Evolutionary conservation across 1,284 basidiomycete genomes (phyloP).

Genomic region (Porodaedalea pini): DNA sequence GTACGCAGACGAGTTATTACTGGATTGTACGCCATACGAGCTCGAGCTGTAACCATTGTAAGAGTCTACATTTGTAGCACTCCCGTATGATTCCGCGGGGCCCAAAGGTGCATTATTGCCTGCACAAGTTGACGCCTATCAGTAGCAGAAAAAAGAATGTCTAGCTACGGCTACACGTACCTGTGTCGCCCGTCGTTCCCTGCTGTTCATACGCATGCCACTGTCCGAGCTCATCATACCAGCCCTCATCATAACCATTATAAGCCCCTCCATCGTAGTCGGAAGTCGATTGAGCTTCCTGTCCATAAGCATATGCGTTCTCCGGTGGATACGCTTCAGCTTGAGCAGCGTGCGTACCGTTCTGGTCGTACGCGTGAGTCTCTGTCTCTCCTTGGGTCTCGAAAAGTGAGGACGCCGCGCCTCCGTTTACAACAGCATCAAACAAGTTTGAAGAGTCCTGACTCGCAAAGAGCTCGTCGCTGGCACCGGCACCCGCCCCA

Average conservation of each 20-base stretch:
- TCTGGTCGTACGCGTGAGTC: background rate
- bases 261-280: constrained; percentile 20
- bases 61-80: background rate
- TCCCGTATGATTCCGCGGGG: background rate
- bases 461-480: constrained; percentile 18
- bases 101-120: background rate
- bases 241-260: constrained; percentile 29
- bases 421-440: constrained; percentile 13
- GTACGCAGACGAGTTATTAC: constrained; percentile 1
- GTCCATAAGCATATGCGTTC: constrained; percentile 18
- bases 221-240: constrained; percentile 28
- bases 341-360: background rate
- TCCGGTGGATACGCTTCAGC: background rate
- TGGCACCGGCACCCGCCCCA: background rate
- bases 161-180: constrained; percentile 8
- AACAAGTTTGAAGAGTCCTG: constrained; percentile 27
- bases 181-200: constrained; percentile 4
- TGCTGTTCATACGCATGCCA: constrained; percentile 28
- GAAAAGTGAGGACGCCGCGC: constrained; percentile 4
- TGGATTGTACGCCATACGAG: background rate
- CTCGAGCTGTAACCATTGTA: background rate
- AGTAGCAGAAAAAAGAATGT: background rate
- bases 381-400: background rate
- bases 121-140: background rate
- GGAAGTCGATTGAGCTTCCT: constrained; percentile 17